Base-by-base conservation (phyloP, 371 early-diverging fungal genomes). In the Mortierella polycephala region DNA sequence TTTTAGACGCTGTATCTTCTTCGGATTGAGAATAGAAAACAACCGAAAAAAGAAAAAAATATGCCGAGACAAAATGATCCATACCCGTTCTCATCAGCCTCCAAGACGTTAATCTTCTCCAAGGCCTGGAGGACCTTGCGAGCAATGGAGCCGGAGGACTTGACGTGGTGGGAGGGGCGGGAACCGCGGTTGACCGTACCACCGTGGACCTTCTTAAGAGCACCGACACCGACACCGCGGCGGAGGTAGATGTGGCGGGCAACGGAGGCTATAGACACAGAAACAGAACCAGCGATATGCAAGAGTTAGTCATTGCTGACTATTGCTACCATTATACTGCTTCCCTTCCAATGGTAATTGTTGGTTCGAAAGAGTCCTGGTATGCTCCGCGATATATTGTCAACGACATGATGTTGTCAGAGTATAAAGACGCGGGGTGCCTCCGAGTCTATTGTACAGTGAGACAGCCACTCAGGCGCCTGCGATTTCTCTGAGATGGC, bases 221-320 rank as follows among this genome's bases (percentile, higher is more conserved):
- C 96, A 87, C 98, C 98, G 68, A 97, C 94, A 86, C 98, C 98
- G 77, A 96, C 95, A 75, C 92, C 91, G 82, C 86, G 85, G 84
- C 96, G 95, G 82, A 99, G 91, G 95, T 99, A 99, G 88, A 98
- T 91, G 90, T 97, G 97, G 74, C 98, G 96, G 81, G 98, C 98
- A 82, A 98, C 92, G 65, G 96, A 89, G 64, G 99, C 99, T 94
- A 81, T 60, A 30, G 30, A 30, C 30, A 30, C 30, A 30, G 30
- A 30, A 4, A 30, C 30, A 30, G 30, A 30, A 30, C 30, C 30
- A 30, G 30, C 30, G 30, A 30, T 30, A 30, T 30, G 30, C 30
- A 30, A 30, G 30, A 2, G 30, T 30, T 30, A 30, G 30, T 30
- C 30, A 30, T 30, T 30, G 4, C 30, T 30, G 30, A 30, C 30